Conservation (phyloP, 306 rosid genomes). For the Gleditsia sinensis region DNA sequence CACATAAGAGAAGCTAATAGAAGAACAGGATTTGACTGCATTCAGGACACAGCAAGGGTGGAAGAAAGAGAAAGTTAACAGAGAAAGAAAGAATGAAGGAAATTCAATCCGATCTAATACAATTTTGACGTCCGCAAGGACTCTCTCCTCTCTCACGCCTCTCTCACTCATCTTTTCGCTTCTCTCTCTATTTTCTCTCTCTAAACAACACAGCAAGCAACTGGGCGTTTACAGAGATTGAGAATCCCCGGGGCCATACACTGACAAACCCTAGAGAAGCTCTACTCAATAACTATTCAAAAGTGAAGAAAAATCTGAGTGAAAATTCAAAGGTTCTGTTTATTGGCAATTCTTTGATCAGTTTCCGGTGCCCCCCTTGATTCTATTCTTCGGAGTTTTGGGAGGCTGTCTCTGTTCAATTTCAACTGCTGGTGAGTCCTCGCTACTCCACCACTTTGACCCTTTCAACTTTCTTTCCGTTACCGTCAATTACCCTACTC, state of each 20-base stretch:
- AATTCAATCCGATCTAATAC: constrained; percentile 83
- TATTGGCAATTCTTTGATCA: constrained; percentile 14
- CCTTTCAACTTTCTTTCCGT: neutral
- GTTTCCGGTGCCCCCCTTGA: neutral
- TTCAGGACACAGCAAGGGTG: constrained; percentile 25
- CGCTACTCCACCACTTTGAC: constrained; percentile 24
- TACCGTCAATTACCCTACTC: constrained; percentile 8
- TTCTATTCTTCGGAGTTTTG: constrained; percentile 2
- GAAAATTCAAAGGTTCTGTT: neutral
- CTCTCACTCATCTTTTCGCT: constrained; percentile 22
- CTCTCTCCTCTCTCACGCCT: neutral
- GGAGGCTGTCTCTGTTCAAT: constrained; percentile 32
- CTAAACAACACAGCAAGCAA: constrained; percentile 51
- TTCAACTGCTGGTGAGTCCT: constrained; percentile 46
- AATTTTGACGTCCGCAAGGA: constrained; percentile 93
- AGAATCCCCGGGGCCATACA: neutral
- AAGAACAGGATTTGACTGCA: constrained; percentile 70
- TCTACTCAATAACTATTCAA: constrained; percentile 28
- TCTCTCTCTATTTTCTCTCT: constrained; percentile 61
- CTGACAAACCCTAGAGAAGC: constrained; percentile 53
- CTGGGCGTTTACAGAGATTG: constrained; percentile 37
- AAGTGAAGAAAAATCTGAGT: neutral
- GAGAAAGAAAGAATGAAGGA: constrained; percentile 46
- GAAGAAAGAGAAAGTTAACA: constrained; percentile 25
- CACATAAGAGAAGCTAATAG: neutral